A percentile compares a stretch with the other conserved stretches of the same genome.
Evolutionary conservation across 805 yeast genomes (phyloP).

Genomic region (Teunomyces tritomae): DNA sequence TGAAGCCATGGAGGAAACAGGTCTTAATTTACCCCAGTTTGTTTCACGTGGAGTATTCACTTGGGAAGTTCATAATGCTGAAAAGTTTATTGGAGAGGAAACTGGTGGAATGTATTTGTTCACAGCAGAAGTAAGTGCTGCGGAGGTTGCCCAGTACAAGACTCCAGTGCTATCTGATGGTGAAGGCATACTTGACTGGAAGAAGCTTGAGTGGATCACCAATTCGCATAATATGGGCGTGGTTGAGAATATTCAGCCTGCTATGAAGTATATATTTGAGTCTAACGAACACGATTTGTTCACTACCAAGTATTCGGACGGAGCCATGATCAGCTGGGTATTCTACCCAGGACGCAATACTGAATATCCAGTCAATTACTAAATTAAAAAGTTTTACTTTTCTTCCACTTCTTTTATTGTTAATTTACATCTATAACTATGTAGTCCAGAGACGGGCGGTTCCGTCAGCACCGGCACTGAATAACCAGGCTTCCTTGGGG

Average conservation of each 20-base stretch:
- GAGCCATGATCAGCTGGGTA: slow-evolving; percentile 10
- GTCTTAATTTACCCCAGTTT: slow-evolving; percentile 27
- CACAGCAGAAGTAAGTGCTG: slow-evolving; percentile 32
- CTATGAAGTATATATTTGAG: slow-evolving; percentile 22
- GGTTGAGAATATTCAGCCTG: slow-evolving; percentile 35
- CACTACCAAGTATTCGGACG: slow-evolving; percentile 22
- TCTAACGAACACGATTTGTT: slow-evolving; percentile 24
- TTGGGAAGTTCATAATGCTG: slow-evolving; percentile 26
- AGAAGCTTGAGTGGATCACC: slow-evolving; percentile 33
- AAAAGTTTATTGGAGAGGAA: slow-evolving; percentile 11
- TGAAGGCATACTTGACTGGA: slow-evolving; percentile 46
- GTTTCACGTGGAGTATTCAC: slow-evolving; percentile 32
- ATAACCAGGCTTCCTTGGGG: slow-evolving; percentile 97
- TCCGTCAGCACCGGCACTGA: slow-evolving; percentile 96
- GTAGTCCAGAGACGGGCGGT: slow-evolving; percentile 97
- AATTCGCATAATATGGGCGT: slow-evolving; percentile 37
- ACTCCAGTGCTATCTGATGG: slow-evolving; percentile 28
- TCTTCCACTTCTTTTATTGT: background rate
- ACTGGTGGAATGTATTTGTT: slow-evolving; percentile 39
- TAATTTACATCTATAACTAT: slow-evolving; percentile 13
- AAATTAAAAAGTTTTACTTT: background rate
- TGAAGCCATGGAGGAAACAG: slow-evolving; percentile 43
- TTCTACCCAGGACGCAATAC: slow-evolving; percentile 11
- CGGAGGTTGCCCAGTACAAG: slow-evolving; percentile 19
- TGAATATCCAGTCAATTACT: slow-evolving; percentile 1